Evolutionary conservation across 441 rosid genomes (phyloP).

Genomic region (Jatropha podagrica): DNA sequence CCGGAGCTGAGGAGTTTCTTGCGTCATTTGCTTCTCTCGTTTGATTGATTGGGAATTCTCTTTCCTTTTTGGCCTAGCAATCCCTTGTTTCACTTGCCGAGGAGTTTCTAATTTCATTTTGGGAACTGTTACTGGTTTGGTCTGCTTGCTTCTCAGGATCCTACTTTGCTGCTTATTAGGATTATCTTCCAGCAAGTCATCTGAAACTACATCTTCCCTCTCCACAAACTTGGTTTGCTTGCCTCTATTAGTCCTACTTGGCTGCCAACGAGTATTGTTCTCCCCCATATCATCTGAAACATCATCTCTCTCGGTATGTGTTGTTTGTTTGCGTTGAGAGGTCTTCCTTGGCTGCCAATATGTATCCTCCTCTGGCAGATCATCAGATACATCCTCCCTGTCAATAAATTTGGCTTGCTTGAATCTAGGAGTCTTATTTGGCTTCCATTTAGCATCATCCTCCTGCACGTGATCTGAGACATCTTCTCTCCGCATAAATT

Average conservation of each 20-base stretch:
- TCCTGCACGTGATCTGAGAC: slow-evolving; percentile 26
- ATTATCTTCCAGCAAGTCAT: slow-evolving; percentile 32
- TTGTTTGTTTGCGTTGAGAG: slow-evolving; percentile 21
- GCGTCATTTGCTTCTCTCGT: slow-evolving; percentile 41
- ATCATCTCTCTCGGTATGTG: slow-evolving; percentile 30
- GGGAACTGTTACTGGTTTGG: slow-evolving; percentile 26
- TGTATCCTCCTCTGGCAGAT: slow-evolving; percentile 33
- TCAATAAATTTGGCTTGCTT: slow-evolving; percentile 35
- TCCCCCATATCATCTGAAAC: slow-evolving; percentile 28
- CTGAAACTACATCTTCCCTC: slow-evolving; percentile 33
- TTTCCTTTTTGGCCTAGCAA: slow-evolving; percentile 29
- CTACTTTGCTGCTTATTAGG: slow-evolving; percentile 18
- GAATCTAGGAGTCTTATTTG: slow-evolving; percentile 15
- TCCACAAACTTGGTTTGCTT: slow-evolving; percentile 28
- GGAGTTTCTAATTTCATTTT: slow-evolving; percentile 39
- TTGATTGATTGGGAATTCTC: slow-evolving; percentile 28
- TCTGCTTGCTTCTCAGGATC: slow-evolving; percentile 32
- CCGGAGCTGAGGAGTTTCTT: slow-evolving; percentile 35
- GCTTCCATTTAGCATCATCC: slow-evolving; percentile 20
- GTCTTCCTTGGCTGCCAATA: slow-evolving; percentile 12
- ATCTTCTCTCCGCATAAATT: slow-evolving; percentile 28
- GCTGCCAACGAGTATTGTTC: slow-evolving; percentile 14
- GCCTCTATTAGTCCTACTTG: slow-evolving; percentile 31
- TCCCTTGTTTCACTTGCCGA: slow-evolving; percentile 32
- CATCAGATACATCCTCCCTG: slow-evolving; percentile 43